Conservation (phyloP, 2,329 filamentous ascomycete genomes). For the Monilinia fructigena region DNA sequence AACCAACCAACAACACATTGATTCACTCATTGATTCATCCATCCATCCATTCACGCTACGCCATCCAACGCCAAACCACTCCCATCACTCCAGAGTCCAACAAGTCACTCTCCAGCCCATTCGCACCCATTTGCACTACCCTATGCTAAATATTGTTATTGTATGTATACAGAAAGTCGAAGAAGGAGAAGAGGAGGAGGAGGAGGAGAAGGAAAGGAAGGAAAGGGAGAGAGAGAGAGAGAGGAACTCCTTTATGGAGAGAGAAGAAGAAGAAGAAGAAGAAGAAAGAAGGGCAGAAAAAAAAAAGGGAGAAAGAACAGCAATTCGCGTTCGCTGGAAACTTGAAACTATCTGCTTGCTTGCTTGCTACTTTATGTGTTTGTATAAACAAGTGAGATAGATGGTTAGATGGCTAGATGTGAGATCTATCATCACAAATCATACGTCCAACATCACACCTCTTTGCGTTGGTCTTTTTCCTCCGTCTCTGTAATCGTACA, state of each 20-base stretch:
- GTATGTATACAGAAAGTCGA: neutral
- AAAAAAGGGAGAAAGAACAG: no score
- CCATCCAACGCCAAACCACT: neutral
- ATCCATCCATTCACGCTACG: neutral
- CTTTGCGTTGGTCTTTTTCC: neutral
- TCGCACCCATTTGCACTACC: neutral
- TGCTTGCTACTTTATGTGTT: neutral
- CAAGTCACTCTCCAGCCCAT: no score
- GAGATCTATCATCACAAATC: neutral
- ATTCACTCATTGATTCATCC: no score
- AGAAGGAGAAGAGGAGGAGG: no score
- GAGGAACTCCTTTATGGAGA: no score
- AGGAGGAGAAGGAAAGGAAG: neutral
- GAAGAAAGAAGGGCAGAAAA: no score
- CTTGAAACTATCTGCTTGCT: no score
- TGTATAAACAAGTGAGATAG: neutral
- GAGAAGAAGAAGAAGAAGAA: no score
- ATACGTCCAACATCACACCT: neutral
- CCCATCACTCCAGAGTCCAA: neutral
- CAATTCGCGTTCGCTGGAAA: no score
- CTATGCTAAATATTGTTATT: neutral
- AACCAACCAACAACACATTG: no score
- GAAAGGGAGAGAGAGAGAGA: no score
- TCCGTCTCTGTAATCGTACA: conserved; percentile 10
- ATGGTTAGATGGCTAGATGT: neutral